Evolutionary conservation across 2,329 filamentous ascomycete species (phyloP).

Genomic region (Diaporthe sp.): DNA sequence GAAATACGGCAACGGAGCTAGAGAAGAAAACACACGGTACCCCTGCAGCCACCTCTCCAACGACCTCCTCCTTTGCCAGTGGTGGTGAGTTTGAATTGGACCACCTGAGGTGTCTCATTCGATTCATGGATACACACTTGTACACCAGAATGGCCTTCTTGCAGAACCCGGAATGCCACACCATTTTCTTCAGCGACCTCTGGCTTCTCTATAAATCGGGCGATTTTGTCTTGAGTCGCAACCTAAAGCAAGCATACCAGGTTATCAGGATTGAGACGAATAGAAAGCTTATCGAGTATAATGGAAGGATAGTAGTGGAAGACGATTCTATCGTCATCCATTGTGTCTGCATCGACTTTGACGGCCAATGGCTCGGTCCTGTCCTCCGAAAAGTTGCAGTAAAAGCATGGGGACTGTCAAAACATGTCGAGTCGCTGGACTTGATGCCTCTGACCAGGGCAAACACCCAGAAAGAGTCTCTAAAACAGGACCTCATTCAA

Average conservation of each 20-base stretch:
- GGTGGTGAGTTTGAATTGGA: not conserved
- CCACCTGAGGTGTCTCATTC: not conserved
- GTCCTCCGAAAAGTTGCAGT: not conserved
- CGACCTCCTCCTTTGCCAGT: no score
- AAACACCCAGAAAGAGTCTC: no score
- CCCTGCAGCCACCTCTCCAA: not conserved
- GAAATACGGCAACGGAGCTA: not conserved
- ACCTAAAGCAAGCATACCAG: not conserved
- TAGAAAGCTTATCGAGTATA: not conserved
- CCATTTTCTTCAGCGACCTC: not conserved
- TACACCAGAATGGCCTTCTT: not conserved
- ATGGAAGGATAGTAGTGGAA: not conserved
- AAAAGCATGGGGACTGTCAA: not conserved
- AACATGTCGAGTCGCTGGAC: not conserved
- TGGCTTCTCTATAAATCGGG: not conserved
- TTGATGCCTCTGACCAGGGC: not conserved
- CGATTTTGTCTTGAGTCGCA: not conserved
- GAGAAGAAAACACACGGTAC: not conserved
- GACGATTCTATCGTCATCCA: not conserved
- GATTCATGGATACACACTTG: not conserved
- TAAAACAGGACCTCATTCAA: not conserved
- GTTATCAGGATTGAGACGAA: not conserved
- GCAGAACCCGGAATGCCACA: not conserved
- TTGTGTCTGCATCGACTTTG: not conserved
- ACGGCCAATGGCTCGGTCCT: not conserved